Conservation (phyloP, 345 rosid genomes). For the Luvunga scandens region DNA sequence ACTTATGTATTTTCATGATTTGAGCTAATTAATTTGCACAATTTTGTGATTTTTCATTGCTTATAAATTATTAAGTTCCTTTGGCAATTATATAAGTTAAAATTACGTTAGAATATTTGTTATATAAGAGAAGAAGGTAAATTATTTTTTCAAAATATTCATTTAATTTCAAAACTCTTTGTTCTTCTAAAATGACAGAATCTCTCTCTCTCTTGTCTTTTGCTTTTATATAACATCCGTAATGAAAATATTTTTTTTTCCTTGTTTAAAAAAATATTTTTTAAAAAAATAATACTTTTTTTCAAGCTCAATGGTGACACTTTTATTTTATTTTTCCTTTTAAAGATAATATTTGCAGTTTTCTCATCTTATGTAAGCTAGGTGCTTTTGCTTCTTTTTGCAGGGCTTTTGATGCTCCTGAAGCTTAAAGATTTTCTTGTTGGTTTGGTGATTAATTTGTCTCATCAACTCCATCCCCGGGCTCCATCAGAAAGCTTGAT, state of each 20-base stretch:
- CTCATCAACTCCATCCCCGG: neutral
- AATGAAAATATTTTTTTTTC: too few relatives aligned
- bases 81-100: neutral
- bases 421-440: neutral
- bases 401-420: conserved; percentile 26
- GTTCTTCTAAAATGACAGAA: too few relatives aligned
- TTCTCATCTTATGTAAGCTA: neutral
- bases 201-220: too few relatives aligned
- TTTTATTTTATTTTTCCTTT: neutral
- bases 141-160: too few relatives aligned
- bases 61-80: neutral
- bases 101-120: neutral
- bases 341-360: neutral
- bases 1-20: neutral
- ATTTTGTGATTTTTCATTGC: neutral
- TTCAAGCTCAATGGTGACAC: neutral
- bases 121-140: neutral
- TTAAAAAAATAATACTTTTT: too few relatives aligned
- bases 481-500: neutral
- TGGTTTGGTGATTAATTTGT: neutral
- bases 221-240: too few relatives aligned
- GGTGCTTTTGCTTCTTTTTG: conserved; percentile 4
- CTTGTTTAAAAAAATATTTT: too few relatives aligned
- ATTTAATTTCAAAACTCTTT: too few relatives aligned
- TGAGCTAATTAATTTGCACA: neutral